A percentile compares a stretch with the other conserved stretches of the same genome.
These are phyloP conservation scores for Beauveria varroae DNA, from an alignment of 2,329 filamentous ascomycete genomes.

Conservation along the genomic window DNA sequence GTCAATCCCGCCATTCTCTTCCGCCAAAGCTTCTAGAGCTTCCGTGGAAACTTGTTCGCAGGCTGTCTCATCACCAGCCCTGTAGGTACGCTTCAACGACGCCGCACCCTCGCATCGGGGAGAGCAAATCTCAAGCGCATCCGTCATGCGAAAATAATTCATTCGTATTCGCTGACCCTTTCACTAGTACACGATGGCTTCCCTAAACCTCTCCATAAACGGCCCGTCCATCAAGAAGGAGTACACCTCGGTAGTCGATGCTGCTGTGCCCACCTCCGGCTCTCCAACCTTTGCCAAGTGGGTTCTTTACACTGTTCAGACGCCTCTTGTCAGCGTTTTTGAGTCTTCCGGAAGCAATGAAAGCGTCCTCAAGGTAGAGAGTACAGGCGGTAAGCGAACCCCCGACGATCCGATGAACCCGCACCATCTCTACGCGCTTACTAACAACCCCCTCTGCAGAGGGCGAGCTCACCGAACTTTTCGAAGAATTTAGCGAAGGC, in stretches of 20 bases:
- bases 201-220: conserved; percentile 71
- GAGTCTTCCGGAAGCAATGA: conserved; percentile 81
- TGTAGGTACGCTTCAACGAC: conserved; percentile 1
- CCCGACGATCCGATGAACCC: conserved; percentile 1
- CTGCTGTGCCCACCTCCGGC: conserved; percentile 40
- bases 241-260: conserved; percentile 54
- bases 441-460: conserved; percentile 42
- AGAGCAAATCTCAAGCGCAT: background rate
- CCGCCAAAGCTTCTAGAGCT: conserved; percentile 9
- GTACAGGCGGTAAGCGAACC: conserved; percentile 62
- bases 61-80: conserved; percentile 8
- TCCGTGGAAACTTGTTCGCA: conserved; percentile 5
- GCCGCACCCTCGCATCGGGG: background rate
- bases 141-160: background rate
- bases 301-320: conserved; percentile 89
- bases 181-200: conserved; percentile 53
- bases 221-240: conserved; percentile 79
- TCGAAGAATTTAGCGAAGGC: conserved; percentile 95
- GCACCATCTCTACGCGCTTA: conserved; percentile 14
- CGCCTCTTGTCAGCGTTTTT: conserved; percentile 87
- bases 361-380: conserved; percentile 90
- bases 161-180: conserved; percentile 12
- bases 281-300: conserved; percentile 86
- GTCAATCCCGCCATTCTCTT: background rate
- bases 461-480: conserved; percentile 80